Base-by-base conservation (phyloP, 768 basidiomycete species). In the Kwoniella europaea region DNA sequence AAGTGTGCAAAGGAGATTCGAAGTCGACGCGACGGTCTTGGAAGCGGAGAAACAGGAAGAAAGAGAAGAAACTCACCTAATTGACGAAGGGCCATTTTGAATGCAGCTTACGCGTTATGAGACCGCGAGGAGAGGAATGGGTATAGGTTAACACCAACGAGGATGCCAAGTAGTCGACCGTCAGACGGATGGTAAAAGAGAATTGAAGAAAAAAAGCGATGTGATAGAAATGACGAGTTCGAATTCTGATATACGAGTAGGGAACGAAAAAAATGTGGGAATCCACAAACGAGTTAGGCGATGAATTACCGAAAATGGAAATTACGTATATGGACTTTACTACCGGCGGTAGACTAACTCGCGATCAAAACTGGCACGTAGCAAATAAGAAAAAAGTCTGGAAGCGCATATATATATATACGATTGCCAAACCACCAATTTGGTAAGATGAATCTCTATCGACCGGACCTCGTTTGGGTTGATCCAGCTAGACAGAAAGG, bases 1-100 rank as follows among this genome's bases (percentile, higher is more conserved):
- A 18, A 18, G 35, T 46, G n/a, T 22, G 9, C 18, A 5, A 27
- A n/a, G 43, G 42, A 15, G 18, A 24, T 22, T 16, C 24, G 18
- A 9, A 54, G 18, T 35, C 29, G 43, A 46, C 54, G 54, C 54
- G 54, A 18, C 12, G 15, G 20, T 55, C 46, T 43, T 43, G 44
- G 56, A 35, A 52, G 50, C 18, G 57, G 41, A 46, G 35, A 41
- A 66, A 20, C n/a, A 35, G 27, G 41, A 29, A 52, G 50, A 9
- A 42, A 18, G 42, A 55, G 22, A 16, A 41, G 10, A 52, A 10
- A 74, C 79, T 54, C 22, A 80, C 79, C 71, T 42, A 80, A 46
- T 74, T 80, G 79, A 57, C 79, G 69, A 67, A 78, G 66, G 57
- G 79, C 76, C 79, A 80, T 80, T 59, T 50, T 74, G 1, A 3